Conservation (phyloP, 257 asterid genomes). For the Solanum chaucha region DNA sequence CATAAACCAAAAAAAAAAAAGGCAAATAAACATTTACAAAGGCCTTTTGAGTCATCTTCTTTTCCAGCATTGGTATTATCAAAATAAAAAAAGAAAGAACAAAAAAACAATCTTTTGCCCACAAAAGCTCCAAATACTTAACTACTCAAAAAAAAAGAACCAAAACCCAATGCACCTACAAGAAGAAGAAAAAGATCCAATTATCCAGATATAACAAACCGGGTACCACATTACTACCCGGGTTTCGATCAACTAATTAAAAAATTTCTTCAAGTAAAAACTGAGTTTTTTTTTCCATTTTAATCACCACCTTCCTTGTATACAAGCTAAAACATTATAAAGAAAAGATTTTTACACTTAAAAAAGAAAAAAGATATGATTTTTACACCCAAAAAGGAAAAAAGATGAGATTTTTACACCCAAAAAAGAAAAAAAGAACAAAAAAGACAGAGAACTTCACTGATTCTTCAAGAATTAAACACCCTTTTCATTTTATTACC, state of each 20-base stretch:
- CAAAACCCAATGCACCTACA: neutral
- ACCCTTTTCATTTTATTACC: neutral
- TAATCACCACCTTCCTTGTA: neutral
- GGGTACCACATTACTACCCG: neutral
- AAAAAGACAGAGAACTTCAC: neutral
- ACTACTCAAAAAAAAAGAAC: neutral
- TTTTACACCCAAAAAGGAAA: conserved; percentile 2
- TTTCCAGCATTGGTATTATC: conserved; percentile 41
- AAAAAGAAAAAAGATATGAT: conserved; percentile 14
- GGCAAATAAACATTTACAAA: neutral
- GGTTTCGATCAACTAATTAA: neutral
- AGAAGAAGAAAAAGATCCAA: neutral
- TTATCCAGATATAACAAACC: neutral
- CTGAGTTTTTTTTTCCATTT: neutral
- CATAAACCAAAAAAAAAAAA: conserved; percentile 5
- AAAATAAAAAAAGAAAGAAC: neutral
- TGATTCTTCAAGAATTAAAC: neutral
- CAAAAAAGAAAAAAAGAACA: too few species aligned
- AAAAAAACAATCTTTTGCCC: neutral
- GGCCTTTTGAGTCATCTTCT: neutral
- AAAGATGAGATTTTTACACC: conserved; percentile 5
- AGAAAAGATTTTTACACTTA: conserved; percentile 18
- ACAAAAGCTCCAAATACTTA: neutral
- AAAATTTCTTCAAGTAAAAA: neutral
- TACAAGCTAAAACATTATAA: neutral